Conservation (phyloP, 2,329 filamentous ascomycete species). For the Fusarium vanettenii region DNA sequence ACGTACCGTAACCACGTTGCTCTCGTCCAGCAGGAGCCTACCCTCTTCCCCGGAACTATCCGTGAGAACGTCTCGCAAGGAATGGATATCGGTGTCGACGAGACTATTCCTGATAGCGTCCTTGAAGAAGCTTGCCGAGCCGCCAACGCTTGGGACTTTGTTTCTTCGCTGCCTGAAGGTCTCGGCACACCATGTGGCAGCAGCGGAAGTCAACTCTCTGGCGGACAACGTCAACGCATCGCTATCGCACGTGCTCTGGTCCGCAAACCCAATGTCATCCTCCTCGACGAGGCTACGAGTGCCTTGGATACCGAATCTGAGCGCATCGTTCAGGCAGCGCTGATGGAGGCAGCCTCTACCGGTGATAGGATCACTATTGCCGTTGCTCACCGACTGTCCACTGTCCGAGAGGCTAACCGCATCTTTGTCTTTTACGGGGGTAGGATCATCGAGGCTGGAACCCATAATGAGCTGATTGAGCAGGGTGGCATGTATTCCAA, state of each 20-base stretch:
- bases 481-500: constrained; percentile 12
- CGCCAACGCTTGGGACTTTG: constrained; percentile 18
- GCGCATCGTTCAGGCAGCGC: constrained; percentile 9
- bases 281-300: constrained; percentile 14
- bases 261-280: constrained; percentile 9
- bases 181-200: constrained; percentile 1
- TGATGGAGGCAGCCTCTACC: constrained; percentile 3
- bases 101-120: not conserved
- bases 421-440: constrained; percentile 24
- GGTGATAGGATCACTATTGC: constrained; percentile 23
- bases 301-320: constrained; percentile 17
- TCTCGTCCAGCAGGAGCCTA: constrained; percentile 16
- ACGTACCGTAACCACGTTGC: constrained; percentile 2
- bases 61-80: constrained; percentile 13
- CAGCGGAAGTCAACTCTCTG: constrained; percentile 13
- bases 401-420: constrained; percentile 8
- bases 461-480: constrained; percentile 8
- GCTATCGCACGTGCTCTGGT: constrained; percentile 21
- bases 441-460: constrained; percentile 12
- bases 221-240: constrained; percentile 17
- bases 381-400: constrained; percentile 17
- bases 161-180: constrained; percentile 6
- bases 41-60: constrained; percentile 6
- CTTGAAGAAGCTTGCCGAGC: constrained; percentile 10
- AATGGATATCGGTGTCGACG: not conserved